A percentile compares a stretch with the other conserved stretches of the same genome.
These are phyloP conservation scores for Coniella lustricola DNA, from an alignment of 2,329 filamentous ascomycete species.

Conservation along the genomic window DNA sequence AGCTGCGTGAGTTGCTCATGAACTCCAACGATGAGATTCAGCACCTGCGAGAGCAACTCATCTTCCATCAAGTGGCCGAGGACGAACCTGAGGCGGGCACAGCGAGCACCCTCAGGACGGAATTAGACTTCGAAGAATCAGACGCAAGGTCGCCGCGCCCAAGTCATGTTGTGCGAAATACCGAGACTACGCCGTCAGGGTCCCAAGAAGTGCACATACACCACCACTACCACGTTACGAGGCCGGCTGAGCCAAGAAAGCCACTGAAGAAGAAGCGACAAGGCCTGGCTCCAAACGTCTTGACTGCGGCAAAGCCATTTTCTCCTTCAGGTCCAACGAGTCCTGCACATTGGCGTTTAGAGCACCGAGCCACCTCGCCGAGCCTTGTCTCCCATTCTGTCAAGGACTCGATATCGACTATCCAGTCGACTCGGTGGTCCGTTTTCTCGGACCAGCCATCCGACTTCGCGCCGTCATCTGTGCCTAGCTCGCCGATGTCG, in stretches of 20 bases:
- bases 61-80: conserved; percentile 65
- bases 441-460: conserved; percentile 53
- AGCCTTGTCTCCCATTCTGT: conserved; percentile 35
- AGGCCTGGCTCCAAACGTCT: conserved; percentile 52
- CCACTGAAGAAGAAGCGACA: conserved; percentile 64
- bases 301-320: conserved; percentile 45
- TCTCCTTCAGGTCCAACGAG: conserved; percentile 36
- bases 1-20: conserved; percentile 82
- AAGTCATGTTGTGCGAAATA: conserved; percentile 3
- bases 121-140: conserved; percentile 49
- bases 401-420: conserved; percentile 44
- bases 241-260: conserved; percentile 54
- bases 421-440: conserved; percentile 55
- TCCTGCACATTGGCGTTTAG: conserved; percentile 29
- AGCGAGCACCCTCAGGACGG: conserved; percentile 58
- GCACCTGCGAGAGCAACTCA: conserved; percentile 71
- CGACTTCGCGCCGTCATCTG: conserved; percentile 63
- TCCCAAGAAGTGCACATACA: conserved; percentile 85
- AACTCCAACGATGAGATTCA: conserved; percentile 94
- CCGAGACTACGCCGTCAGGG: conserved; percentile 29
- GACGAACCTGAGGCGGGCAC: conserved; percentile 28
- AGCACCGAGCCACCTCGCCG: conserved; percentile 32
- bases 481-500: conserved; percentile 75
- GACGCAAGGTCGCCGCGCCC: conserved; percentile 21
- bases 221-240: conserved; percentile 78